Base-by-base conservation (phyloP, 768 basidiomycete species). In the Mycena latifolia region DNA sequence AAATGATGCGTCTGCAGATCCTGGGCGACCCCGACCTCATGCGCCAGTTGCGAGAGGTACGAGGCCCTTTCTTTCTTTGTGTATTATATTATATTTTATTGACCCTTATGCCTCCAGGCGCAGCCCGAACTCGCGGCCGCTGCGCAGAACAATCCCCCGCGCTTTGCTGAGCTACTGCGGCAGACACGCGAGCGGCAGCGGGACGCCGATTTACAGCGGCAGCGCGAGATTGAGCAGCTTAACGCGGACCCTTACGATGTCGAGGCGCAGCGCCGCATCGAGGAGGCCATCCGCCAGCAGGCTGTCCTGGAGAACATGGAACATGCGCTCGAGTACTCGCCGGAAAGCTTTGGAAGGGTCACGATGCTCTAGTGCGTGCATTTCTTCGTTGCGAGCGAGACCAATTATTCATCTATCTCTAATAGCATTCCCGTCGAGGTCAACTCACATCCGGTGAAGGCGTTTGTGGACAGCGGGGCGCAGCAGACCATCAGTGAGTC, bases 381-480 rank as follows among this genome's bases (percentile, higher is more conserved):
- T 24, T 17, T 51, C 28, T 47, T 11, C 24, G 10, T 27, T 27
- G 28, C 28, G 18, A 20, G 15, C 1, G 2, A 17, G 9, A 14
- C 15, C 39, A 29, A 17, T 50, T 50, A 31, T 48, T 56, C 37
- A 20, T 2, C 15, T 54, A 11, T 61, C n/a, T 43, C 8, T 17
- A 11, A 11, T 62, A 96, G 94, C 72, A 93, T 99, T 67, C 87
- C 91, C 27, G 89, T 96, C 0, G 98, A 98, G 73, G 95, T 99
- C 2, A 99, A 99, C 73, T 91, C 92, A 1, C 84, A 86, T 65
- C 92, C 92, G 5, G 89, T 99, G 39, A 96, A 95, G 77, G 98
- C 98, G 0, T 99, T 99, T 71, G 98, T 99, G 46, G 98, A 99
- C 76, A 98, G 95, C 69, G 98, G 97, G 45, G 98, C 98, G 14